Conservation (phyloP, 495 filamentous ascomycete species). For the Parachaetomium inaequale region DNA sequence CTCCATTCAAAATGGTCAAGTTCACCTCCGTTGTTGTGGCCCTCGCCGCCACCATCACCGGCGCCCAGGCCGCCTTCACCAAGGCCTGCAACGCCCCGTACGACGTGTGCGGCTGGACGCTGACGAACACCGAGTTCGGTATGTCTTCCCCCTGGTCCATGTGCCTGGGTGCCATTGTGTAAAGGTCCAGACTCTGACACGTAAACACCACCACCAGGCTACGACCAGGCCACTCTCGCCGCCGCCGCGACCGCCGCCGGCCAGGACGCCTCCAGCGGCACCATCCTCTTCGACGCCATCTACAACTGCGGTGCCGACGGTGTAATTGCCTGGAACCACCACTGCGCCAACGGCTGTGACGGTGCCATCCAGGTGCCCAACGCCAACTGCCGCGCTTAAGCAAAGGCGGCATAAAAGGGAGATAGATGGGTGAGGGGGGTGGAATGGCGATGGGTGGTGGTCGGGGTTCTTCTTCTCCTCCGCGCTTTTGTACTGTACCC, state of each 20-base stretch:
- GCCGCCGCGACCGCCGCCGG: constrained; percentile 4
- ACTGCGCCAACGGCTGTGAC: constrained; percentile 10
- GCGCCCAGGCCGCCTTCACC: constrained; percentile 2
- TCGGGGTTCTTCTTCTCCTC: not conserved
- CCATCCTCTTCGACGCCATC: constrained; percentile 11
- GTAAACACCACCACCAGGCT: constrained; percentile 1
- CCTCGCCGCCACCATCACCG: constrained; percentile 16
- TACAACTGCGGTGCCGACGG: constrained; percentile 14
- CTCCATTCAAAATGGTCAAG: constrained; percentile 10
- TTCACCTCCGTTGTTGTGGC: constrained; percentile 4
- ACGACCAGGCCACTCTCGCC: not conserved
- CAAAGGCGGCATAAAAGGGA: not conserved
- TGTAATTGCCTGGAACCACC: constrained; percentile 12
- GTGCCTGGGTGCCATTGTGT: too few species aligned
- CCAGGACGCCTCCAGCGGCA: constrained; percentile 4
- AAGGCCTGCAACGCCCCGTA: constrained; percentile 7
- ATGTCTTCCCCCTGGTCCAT: not conserved
- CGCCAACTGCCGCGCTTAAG: constrained; percentile 9
- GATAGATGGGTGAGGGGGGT: too few species aligned
- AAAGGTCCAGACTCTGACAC: not conserved
- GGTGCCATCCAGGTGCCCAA: not conserved
- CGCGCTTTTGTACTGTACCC: not conserved
- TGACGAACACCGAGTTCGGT: constrained; percentile 2
- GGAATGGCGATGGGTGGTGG: not conserved
- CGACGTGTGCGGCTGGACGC: constrained; percentile 14